A percentile compares a stretch with the other conserved stretches of the same genome.
These are phyloP conservation scores for Dioszegia aurantiaca DNA, from an alignment of 768 basidiomycete genomes.

Conservation along the genomic window DNA sequence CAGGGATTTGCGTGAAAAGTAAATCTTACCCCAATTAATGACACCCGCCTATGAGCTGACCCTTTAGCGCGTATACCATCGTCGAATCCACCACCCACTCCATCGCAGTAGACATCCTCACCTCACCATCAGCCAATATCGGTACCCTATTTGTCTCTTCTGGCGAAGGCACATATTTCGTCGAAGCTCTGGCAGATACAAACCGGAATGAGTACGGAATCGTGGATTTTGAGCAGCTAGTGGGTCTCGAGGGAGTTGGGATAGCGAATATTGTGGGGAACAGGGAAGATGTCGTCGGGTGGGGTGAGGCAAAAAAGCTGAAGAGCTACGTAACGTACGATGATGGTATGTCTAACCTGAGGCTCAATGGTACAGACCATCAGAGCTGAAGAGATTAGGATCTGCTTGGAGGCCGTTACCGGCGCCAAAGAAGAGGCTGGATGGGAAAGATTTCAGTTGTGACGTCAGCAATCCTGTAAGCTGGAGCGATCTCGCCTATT, in stretches of 20 bases:
- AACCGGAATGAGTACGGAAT: constrained; percentile 84
- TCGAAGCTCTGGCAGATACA: constrained; percentile 83
- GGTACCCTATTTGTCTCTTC: constrained; percentile 95
- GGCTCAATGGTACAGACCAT: background rate
- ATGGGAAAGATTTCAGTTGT: constrained; percentile 66
- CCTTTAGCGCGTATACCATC: constrained; percentile 73
- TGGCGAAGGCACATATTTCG: constrained; percentile 93
- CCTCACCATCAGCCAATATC: constrained; percentile 59
- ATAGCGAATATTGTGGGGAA: constrained; percentile 84
- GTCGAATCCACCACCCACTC: constrained; percentile 92
- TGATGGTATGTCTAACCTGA: constrained; percentile 59
- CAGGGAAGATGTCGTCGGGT: constrained; percentile 73
- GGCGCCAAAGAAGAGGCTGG: constrained; percentile 61
- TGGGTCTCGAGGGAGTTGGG: constrained; percentile 66
- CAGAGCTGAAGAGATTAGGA: constrained; percentile 51
- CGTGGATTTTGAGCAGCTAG: constrained; percentile 80
- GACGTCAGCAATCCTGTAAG: constrained; percentile 56
- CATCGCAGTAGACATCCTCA: constrained; percentile 86
- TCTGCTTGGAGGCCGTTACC: constrained; percentile 72
- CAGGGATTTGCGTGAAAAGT: constrained; percentile 45
- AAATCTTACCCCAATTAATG: background rate
- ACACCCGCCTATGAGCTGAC: background rate
- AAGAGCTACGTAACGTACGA: constrained; percentile 83
- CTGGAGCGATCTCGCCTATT: background rate
- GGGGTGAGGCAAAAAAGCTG: constrained; percentile 67